phyloP scores from a whole-genome alignment of 2,329 filamentous ascomycete species.

The Zymoseptoria pseudotritici region DNA sequence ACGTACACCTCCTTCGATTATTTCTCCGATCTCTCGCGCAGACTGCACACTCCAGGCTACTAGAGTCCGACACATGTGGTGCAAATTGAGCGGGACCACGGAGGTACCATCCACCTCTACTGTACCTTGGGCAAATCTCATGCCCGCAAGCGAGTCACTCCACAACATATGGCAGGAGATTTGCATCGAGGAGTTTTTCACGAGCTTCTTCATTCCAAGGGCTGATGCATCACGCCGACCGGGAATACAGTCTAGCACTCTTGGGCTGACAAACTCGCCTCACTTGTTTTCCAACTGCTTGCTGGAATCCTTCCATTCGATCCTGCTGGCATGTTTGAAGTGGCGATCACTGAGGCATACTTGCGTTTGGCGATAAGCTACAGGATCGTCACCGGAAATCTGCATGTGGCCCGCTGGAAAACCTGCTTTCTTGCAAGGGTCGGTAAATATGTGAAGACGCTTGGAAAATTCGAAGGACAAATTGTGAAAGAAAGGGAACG shows the following conservation, averaged over 20 bases:
- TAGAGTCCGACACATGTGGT: too few relatives aligned
- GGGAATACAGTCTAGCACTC: background rate
- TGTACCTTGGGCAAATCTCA: too few relatives aligned
- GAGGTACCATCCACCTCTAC: too few relatives aligned
- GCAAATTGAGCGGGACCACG: too few relatives aligned
- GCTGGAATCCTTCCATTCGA: background rate
- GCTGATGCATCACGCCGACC: background rate
- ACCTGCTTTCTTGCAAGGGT: background rate
- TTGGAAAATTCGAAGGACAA: background rate
- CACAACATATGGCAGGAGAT: too few relatives aligned
- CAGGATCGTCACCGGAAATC: background rate
- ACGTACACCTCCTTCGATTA: too few relatives aligned
- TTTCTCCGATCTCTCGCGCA: too few relatives aligned
- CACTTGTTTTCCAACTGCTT: background rate
- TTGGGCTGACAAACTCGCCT: background rate
- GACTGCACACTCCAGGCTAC: too few relatives aligned
- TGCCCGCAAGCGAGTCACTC: too few relatives aligned
- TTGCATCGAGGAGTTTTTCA: background rate
- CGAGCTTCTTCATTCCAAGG: background rate
- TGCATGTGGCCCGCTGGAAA: background rate
- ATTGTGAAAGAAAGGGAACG: background rate
- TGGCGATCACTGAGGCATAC: background rate
- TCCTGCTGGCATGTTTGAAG: background rate
- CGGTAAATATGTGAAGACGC: background rate
- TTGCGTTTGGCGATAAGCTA: background rate